Percentiles rank a stretch among this genome's conserved stretches.
Evolutionary conservation across 805 yeast species (phyloP).

Genomic region (Priceomyces melissophilus): DNA sequence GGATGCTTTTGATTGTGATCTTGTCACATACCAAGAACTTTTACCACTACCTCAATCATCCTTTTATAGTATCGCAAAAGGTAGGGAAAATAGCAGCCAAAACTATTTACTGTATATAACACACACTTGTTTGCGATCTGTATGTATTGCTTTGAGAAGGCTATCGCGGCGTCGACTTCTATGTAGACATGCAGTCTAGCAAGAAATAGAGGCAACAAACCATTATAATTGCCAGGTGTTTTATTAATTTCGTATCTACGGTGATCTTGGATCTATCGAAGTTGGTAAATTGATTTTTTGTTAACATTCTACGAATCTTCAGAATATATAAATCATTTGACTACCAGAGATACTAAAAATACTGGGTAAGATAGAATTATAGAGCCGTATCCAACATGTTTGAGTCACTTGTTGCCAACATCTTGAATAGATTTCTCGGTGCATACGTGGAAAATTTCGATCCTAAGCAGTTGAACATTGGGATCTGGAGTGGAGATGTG

Average conservation of each 20-base stretch:
- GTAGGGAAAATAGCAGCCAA: too few species aligned
- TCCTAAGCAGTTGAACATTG: conserved; percentile 90
- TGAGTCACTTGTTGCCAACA: conserved; percentile 62
- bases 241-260: background rate
- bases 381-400: conserved; percentile 38
- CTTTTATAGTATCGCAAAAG: too few species aligned
- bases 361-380: background rate
- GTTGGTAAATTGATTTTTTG: background rate
- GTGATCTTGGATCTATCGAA: too few species aligned
- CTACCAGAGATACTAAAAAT: background rate
- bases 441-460: conserved; percentile 91
- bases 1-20: too few species aligned
- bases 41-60: too few species aligned
- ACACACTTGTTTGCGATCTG: too few species aligned
- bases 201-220: too few species aligned
- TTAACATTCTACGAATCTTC: background rate
- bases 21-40: too few species aligned
- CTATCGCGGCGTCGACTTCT: too few species aligned
- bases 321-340: background rate
- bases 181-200: background rate
- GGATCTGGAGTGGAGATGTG: conserved; percentile 97
- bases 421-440: conserved; percentile 61
- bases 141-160: background rate
- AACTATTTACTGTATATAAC: too few species aligned
- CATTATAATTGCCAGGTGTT: too few species aligned